phyloP scores from a whole-genome alignment of 2,329 filamentous ascomycete species.

The Leptographium wingfieldii region DNA sequence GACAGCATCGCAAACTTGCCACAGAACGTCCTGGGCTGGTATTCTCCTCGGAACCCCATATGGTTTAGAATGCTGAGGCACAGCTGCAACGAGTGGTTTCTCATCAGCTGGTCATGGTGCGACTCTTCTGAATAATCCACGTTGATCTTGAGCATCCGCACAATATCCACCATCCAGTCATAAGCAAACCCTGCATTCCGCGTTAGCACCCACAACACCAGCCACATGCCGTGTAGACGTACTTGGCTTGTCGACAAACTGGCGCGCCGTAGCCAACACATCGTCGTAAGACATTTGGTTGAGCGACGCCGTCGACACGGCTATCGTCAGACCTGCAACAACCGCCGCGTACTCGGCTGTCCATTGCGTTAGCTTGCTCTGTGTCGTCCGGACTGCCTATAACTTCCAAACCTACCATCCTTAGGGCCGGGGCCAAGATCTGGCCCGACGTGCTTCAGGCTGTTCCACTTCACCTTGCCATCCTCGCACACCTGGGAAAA shows the following conservation, averaged over 20 bases:
- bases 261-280: constrained; percentile 55
- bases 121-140: constrained; percentile 74
- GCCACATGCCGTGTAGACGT: constrained; percentile 8
- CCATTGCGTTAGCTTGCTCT: constrained; percentile 5
- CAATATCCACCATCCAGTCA: constrained; percentile 53
- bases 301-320: constrained; percentile 32
- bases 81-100: constrained; percentile 60
- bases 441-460: constrained; percentile 34
- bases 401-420: constrained; percentile 28
- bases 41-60: constrained; percentile 58
- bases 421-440: constrained; percentile 35
- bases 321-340: constrained; percentile 47
- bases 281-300: constrained; percentile 51
- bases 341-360: constrained; percentile 43
- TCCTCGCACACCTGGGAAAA: constrained; percentile 46
- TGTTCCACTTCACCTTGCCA: constrained; percentile 46
- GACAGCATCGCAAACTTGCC: constrained; percentile 65
- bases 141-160: constrained; percentile 56
- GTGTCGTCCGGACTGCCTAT: neutral
- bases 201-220: neutral
- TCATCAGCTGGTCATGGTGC: constrained; percentile 57
- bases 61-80: constrained; percentile 70
- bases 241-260: constrained; percentile 26
- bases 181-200: constrained; percentile 38
- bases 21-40: constrained; percentile 46